A percentile compares a stretch with the other conserved stretches of the same genome.
Evolutionary conservation across 2,329 filamentous ascomycete species (phyloP).

Genomic region (Colletotrichum filicis): DNA sequence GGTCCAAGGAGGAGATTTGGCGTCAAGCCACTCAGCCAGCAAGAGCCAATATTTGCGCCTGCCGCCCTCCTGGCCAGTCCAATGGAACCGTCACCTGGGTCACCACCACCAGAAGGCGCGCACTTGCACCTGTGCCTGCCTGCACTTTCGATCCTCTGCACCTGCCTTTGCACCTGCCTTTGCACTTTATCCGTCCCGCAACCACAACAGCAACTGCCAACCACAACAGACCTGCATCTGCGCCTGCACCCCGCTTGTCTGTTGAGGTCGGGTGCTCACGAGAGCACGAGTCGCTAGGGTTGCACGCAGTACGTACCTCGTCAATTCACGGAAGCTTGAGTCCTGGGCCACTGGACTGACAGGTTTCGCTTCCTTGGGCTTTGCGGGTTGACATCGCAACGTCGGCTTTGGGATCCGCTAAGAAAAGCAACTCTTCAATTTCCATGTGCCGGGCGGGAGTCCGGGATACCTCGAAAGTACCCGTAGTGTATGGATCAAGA

Average conservation of each 20-base stretch:
- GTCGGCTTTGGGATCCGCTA: not conserved
- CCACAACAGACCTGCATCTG: not conserved
- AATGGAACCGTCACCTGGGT: not conserved
- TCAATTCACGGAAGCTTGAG: not conserved
- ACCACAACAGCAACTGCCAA: too few relatives aligned
- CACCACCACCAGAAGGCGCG: not conserved
- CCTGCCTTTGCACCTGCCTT: not conserved
- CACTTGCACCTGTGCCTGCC: not conserved
- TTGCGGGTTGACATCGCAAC: not conserved
- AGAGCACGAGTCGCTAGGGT: not conserved
- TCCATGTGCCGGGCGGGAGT: not conserved
- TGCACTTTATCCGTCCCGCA: too few relatives aligned
- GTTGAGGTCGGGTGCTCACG: not conserved
- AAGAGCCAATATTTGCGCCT: not conserved
- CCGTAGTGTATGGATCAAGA: too few relatives aligned
- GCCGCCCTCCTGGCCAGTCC: not conserved
- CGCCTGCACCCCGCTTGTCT: not conserved
- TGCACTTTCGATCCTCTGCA: not conserved
- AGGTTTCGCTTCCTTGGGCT: not conserved
- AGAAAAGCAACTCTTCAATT: not conserved
- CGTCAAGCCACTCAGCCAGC: constrained; percentile 30
- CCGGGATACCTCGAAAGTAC: too few relatives aligned
- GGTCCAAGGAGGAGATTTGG: constrained; percentile 30
- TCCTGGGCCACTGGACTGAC: not conserved
- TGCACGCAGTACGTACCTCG: not conserved